phyloP scores from a whole-genome alignment of 2,329 filamentous ascomycete genomes.

The Helminthosporium solani region DNA sequence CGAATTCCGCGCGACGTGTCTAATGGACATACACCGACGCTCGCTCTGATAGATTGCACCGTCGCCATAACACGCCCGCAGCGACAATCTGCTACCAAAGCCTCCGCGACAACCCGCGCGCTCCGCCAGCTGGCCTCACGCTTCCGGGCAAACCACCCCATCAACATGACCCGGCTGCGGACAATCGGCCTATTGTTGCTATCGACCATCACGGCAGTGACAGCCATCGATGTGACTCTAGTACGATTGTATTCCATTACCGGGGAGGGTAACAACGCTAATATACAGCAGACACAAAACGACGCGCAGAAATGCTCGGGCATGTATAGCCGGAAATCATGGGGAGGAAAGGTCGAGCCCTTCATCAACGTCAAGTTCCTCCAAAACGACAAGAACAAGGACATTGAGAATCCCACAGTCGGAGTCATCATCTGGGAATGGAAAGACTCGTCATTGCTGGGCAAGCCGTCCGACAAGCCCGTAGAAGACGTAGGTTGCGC shows the following conservation, averaged over 20 bases:
- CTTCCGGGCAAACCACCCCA: too few relatives aligned
- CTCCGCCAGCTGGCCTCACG: conserved; percentile 33
- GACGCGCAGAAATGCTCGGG: conserved; percentile 83
- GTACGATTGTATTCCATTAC: conserved; percentile 14
- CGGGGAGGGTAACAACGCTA: neutral
- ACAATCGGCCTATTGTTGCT: conserved; percentile 36
- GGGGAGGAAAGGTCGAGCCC: conserved; percentile 85
- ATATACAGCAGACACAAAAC: conserved; percentile 64
- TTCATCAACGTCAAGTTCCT: conserved; percentile 85
- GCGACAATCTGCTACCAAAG: neutral
- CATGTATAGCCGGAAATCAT: conserved; percentile 89
- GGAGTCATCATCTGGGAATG: conserved; percentile 94
- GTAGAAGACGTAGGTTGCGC: conserved; percentile 27
- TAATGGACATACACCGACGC: neutral
- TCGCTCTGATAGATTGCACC: neutral
- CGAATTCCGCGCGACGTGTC: conserved; percentile 1
- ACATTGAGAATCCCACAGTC: conserved; percentile 69
- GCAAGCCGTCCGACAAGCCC: conserved; percentile 53
- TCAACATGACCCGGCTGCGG: conserved; percentile 41
- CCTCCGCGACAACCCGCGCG: conserved; percentile 6
- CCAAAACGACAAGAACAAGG: conserved; percentile 54
- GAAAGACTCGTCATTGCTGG: conserved; percentile 78
- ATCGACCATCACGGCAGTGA: conserved; percentile 33
- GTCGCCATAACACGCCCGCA: conserved; percentile 1
- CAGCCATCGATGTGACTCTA: conserved; percentile 41